Base-by-base conservation (phyloP, 2,329 filamentous ascomycete species). In the Ceratocystis colombiana region DNA sequence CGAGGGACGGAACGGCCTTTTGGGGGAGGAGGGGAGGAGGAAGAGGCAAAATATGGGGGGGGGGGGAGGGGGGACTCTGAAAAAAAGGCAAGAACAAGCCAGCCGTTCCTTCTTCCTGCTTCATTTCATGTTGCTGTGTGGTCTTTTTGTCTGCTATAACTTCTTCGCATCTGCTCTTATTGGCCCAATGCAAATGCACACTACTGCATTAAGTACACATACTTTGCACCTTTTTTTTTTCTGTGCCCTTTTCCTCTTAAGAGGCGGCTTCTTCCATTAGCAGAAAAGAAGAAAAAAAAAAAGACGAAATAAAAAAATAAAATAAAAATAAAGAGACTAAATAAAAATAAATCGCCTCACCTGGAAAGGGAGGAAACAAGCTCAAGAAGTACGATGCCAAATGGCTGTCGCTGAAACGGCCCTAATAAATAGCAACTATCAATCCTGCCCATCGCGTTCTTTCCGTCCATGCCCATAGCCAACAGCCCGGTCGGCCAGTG, bases 381-480 rank as follows among this genome's bases (percentile, higher is more conserved):
- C 46, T 50, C 33, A 37, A 37, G 33, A n/a, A 50, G 6, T 8
- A 50, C 17, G 20, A 25, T 25, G 22, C 15, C 45, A 17, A 53
- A 53, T 22, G 48, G 48, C n/a, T 25, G 48, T 22, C 8, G 20
- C 48, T 25, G 22, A 53, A 53, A 53, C 48, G 48, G 48, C 48
- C 20, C 48, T 53, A 53, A 53, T 53, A 15, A 22, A 20, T 53
- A 53, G 37, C 48, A 22, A 53, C 20, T 53, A 25, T 15, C 48
- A 53, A 48, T 48, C 45, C 45, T n/a, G 48, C 22, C 37, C 17
- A 25, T 53, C 48, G 48, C 48, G 10, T 25, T 53, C 48, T 20
- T 53, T 53, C 48, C 48, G 48, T 53, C 20, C 48, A 53, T 53
- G 48, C 25, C 20, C 48, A 28, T 53, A 25, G 48, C 48, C 48